Evolutionary conservation across 1,284 basidiomycete species (phyloP).

Genomic region (Crepidotus sp.): DNA sequence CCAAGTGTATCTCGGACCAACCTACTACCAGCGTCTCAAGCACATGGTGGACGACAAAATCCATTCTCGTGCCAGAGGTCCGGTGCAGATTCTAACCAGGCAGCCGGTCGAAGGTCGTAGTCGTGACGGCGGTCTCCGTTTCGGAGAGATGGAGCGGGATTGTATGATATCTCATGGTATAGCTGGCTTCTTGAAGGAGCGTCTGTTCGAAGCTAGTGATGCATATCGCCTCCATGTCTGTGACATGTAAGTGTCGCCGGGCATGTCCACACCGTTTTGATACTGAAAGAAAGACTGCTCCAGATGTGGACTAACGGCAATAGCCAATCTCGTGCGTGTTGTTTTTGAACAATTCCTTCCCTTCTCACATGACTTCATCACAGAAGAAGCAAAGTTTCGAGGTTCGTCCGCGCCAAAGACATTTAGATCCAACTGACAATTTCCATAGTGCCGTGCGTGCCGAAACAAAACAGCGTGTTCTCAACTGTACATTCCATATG

Average conservation of each 20-base stretch:
- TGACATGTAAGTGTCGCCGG: slow-evolving; percentile 58
- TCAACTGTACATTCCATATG: slow-evolving; percentile 86
- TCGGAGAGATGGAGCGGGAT: slow-evolving; percentile 99
- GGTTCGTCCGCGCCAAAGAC: slow-evolving; percentile 26
- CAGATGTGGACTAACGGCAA: slow-evolving; percentile 90
- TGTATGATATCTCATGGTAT: slow-evolving; percentile 99
- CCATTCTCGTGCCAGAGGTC: slow-evolving; percentile 93
- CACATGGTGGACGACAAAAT: slow-evolving; percentile 99
- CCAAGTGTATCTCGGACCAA: slow-evolving; percentile 96
- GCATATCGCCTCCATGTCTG: slow-evolving; percentile 95
- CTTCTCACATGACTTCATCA: slow-evolving; percentile 5
- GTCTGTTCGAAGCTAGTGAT: slow-evolving; percentile 88
- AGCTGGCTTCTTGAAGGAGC: slow-evolving; percentile 94
- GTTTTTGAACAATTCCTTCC: neutral
- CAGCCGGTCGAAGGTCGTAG: slow-evolving; percentile 99
- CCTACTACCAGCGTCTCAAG: slow-evolving; percentile 98
- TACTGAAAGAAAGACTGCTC: slow-evolving; percentile 13
- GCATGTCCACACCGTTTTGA: neutral
- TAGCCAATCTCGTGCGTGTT: slow-evolving; percentile 76
- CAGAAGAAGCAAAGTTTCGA: slow-evolving; percentile 85
- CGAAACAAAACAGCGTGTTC: slow-evolving; percentile 93
- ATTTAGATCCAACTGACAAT: slow-evolving; percentile 5
- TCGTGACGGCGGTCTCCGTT: slow-evolving; percentile 97
- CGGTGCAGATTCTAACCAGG: slow-evolving; percentile 94
- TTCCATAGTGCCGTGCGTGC: slow-evolving; percentile 70